These are phyloP conservation scores for Rhizopogon vulgaris DNA, from an alignment of 768 basidiomycete species.

Conservation along the genomic window DNA sequence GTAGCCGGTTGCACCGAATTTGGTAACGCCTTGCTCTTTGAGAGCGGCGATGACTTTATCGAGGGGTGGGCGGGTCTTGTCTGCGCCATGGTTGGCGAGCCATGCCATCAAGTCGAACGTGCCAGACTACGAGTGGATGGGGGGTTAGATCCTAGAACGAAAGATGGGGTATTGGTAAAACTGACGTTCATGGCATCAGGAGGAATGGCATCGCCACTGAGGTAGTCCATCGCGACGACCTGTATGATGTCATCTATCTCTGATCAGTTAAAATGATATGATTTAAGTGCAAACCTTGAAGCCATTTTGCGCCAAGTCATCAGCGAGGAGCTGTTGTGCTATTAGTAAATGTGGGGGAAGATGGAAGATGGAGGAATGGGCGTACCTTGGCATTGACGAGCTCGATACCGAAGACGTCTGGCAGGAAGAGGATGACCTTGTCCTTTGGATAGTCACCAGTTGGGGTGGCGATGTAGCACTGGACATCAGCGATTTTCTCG, in stretches of 20 bases:
- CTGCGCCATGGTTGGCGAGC: slow-evolving; percentile 36
- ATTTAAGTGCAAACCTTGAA: slow-evolving; percentile 19
- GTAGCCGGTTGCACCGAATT: slow-evolving; percentile 58
- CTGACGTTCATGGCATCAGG: slow-evolving; percentile 11
- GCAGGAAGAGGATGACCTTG: slow-evolving; percentile 49
- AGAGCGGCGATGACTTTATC: slow-evolving; percentile 54
- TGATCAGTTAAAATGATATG: too few species aligned
- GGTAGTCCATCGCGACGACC: slow-evolving; percentile 29
- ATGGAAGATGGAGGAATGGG: background rate
- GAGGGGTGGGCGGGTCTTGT: slow-evolving; percentile 38
- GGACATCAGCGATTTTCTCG: slow-evolving; percentile 41
- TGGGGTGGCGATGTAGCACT: slow-evolving; percentile 51
- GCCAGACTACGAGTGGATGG: slow-evolving; percentile 7
- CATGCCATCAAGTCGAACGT: slow-evolving; percentile 37
- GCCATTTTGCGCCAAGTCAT: slow-evolving; percentile 34
- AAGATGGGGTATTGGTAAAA: background rate
- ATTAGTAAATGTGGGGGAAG: background rate
- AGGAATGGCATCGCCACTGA: slow-evolving; percentile 30
- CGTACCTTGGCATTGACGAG: slow-evolving; percentile 41
- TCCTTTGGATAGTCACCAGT: slow-evolving; percentile 42
- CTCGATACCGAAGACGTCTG: slow-evolving; percentile 47
- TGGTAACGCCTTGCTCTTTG: slow-evolving; percentile 51
- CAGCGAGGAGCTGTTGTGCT: slow-evolving; percentile 22
- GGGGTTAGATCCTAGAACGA: background rate
- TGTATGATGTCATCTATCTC: background rate